Percentiles rank a stretch among this genome's conserved stretches.
These are phyloP conservation scores for Cercospora janseana DNA, from an alignment of 2,329 filamentous ascomycete species.

Conservation along the genomic window DNA sequence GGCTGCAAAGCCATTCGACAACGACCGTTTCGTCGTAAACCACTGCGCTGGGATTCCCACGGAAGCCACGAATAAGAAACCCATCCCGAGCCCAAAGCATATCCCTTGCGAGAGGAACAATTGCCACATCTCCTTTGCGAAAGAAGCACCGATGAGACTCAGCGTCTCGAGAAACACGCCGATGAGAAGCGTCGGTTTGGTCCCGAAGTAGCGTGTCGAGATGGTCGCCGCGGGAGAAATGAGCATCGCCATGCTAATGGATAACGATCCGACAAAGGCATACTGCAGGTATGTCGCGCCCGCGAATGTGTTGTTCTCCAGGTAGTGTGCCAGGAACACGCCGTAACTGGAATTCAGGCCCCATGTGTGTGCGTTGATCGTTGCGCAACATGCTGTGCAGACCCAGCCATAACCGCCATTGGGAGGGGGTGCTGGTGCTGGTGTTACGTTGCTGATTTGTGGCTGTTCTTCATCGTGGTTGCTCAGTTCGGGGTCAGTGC, in stretches of 20 bases:
- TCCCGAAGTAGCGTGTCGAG: slow-evolving; percentile 61
- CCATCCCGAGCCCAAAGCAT: slow-evolving; percentile 75
- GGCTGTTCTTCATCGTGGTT: background rate
- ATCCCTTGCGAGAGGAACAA: slow-evolving; percentile 73
- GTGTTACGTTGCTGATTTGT: background rate
- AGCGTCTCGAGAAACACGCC: slow-evolving; percentile 64
- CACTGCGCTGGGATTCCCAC: slow-evolving; percentile 70
- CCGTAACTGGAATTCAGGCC: slow-evolving; percentile 55
- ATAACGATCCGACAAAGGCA: slow-evolving; percentile 74
- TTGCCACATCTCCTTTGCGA: slow-evolving; percentile 68
- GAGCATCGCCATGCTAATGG: slow-evolving; percentile 64
- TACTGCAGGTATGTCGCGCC: slow-evolving; percentile 65
- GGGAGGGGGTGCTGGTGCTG: slow-evolving; percentile 24
- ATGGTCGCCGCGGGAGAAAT: slow-evolving; percentile 67
- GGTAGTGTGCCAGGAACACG: slow-evolving; percentile 74
- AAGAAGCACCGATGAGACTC: slow-evolving; percentile 68
- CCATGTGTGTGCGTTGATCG: slow-evolving; percentile 52
- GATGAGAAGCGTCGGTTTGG: slow-evolving; percentile 60
- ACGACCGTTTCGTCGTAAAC: slow-evolving; percentile 66
- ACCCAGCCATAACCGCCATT: slow-evolving; percentile 63
- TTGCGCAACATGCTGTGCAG: slow-evolving; percentile 46
- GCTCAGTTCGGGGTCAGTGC: slow-evolving; percentile 1
- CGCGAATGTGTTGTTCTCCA: slow-evolving; percentile 61
- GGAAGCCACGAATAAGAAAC: slow-evolving; percentile 69
- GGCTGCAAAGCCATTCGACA: slow-evolving; percentile 67